These are phyloP conservation scores for Hondaea fermentalgiana DNA, from an alignment of 108 stramenopile species.

Conservation along the genomic window DNA sequence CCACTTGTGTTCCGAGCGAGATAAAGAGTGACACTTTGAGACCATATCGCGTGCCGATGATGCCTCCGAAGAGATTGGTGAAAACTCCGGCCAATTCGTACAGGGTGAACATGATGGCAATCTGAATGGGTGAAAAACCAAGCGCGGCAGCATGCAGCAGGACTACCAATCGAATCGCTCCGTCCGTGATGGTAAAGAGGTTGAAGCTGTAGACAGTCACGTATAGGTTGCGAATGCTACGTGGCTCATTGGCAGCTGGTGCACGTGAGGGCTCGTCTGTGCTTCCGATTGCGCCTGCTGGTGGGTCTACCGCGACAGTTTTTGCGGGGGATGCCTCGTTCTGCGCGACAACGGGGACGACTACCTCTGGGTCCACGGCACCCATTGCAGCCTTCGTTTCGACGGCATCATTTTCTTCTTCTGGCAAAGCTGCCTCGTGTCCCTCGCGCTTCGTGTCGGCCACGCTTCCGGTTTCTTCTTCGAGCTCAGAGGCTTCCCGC, in stretches of 20 bases:
- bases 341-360: too few relatives aligned
- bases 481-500: too few relatives aligned
- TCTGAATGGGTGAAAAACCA: slow-evolving; percentile 73
- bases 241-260: not conserved
- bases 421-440: too few relatives aligned
- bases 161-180: slow-evolving; percentile 84
- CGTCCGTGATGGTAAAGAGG: slow-evolving; percentile 84
- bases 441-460: too few relatives aligned
- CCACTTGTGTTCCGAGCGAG: slow-evolving; percentile 63
- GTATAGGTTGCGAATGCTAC: slow-evolving; percentile 61
- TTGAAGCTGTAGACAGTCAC: slow-evolving; percentile 76
- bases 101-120: slow-evolving; percentile 81
- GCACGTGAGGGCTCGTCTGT: too few relatives aligned
- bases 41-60: slow-evolving; percentile 75
- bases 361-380: too few relatives aligned
- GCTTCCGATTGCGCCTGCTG: too few relatives aligned
- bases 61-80: slow-evolving; percentile 80
- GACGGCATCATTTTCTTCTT: too few relatives aligned
- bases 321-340: too few relatives aligned
- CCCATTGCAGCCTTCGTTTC: too few relatives aligned
- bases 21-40: slow-evolving; percentile 67
- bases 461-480: too few relatives aligned
- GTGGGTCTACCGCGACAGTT: too few relatives aligned
- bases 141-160: slow-evolving; percentile 82
- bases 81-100: slow-evolving; percentile 86